These are phyloP conservation scores for Aspergillus sclerotiicarbonarius DNA, from an alignment of 495 filamentous ascomycete species.

Conservation along the genomic window DNA sequence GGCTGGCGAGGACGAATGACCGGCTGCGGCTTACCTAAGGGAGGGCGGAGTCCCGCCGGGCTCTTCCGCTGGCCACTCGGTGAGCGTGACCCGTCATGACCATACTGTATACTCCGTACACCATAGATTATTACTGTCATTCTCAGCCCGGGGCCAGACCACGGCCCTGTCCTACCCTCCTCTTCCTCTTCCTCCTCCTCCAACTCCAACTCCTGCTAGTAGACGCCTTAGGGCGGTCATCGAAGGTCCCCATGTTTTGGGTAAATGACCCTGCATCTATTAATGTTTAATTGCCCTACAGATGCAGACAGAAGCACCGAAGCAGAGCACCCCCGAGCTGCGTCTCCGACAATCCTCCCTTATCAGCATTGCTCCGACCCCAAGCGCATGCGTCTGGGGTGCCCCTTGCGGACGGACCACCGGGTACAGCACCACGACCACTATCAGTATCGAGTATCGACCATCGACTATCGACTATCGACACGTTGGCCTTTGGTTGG, in stretches of 20 bases:
- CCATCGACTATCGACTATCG: background rate
- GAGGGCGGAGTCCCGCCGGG: slow-evolving; percentile 39
- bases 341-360: background rate
- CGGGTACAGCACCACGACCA: slow-evolving; percentile 1
- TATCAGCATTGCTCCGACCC: background rate
- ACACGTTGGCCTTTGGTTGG: background rate
- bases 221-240: too few species aligned
- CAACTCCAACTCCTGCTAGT: too few species aligned
- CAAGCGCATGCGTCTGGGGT: background rate
- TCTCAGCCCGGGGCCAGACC: too few species aligned
- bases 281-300: too few species aligned
- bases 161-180: background rate
- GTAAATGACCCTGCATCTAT: too few species aligned
- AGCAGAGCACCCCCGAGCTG: too few species aligned
- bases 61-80: slow-evolving; percentile 32
- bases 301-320: too few species aligned
- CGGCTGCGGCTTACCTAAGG: slow-evolving; percentile 3
- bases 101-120: background rate
- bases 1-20: too few species aligned
- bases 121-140: background rate
- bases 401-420: slow-evolving; percentile 13
- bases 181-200: background rate
- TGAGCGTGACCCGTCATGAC: slow-evolving; percentile 16
- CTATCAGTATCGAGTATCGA: background rate
- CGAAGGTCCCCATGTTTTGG: too few species aligned